These are phyloP conservation scores for Diaporthe helianthi DNA, from an alignment of 2,329 filamentous ascomycete species.

Conservation along the genomic window DNA sequence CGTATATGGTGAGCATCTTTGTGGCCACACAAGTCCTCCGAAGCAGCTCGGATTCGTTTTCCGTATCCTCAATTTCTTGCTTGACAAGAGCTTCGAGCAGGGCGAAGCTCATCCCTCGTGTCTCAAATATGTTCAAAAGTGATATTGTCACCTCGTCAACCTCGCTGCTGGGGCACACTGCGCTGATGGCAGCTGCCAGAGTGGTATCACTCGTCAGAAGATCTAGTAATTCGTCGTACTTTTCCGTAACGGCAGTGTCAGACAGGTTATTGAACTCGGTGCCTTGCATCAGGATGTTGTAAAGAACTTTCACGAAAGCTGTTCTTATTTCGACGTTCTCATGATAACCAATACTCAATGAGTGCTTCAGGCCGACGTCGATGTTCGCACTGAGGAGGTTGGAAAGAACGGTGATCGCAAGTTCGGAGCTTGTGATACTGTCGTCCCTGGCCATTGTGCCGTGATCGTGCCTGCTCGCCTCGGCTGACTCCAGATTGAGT, in stretches of 20 bases:
- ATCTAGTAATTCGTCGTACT: slow-evolving; percentile 70
- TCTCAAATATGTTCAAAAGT: slow-evolving; percentile 73
- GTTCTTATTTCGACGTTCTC: slow-evolving; percentile 74
- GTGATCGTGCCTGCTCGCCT: slow-evolving; percentile 52
- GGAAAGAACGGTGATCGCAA: slow-evolving; percentile 72
- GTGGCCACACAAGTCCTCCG: slow-evolving; percentile 75
- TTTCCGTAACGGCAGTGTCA: slow-evolving; percentile 71
- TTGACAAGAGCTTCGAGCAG: slow-evolving; percentile 72
- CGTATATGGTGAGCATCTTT: slow-evolving; percentile 75
- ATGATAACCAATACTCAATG: slow-evolving; percentile 73
- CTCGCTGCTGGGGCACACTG: slow-evolving; percentile 71
- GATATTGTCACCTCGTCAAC: slow-evolving; percentile 74
- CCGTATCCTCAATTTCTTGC: slow-evolving; percentile 70
- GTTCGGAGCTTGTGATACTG: slow-evolving; percentile 61
- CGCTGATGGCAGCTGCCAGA: slow-evolving; percentile 68
- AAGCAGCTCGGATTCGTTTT: slow-evolving; percentile 72
- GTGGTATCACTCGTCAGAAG: slow-evolving; percentile 68
- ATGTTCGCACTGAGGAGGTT: slow-evolving; percentile 76
- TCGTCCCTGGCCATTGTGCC: slow-evolving; percentile 58
- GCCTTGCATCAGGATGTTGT: slow-evolving; percentile 74
- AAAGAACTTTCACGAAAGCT: slow-evolving; percentile 73
- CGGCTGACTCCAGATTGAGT: slow-evolving; percentile 63
- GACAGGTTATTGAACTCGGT: slow-evolving; percentile 75
- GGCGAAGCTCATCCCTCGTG: slow-evolving; percentile 67
- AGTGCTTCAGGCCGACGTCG: slow-evolving; percentile 74